phyloP scores from a whole-genome alignment of 1,284 basidiomycete genomes.

The Marasmius oreades region DNA sequence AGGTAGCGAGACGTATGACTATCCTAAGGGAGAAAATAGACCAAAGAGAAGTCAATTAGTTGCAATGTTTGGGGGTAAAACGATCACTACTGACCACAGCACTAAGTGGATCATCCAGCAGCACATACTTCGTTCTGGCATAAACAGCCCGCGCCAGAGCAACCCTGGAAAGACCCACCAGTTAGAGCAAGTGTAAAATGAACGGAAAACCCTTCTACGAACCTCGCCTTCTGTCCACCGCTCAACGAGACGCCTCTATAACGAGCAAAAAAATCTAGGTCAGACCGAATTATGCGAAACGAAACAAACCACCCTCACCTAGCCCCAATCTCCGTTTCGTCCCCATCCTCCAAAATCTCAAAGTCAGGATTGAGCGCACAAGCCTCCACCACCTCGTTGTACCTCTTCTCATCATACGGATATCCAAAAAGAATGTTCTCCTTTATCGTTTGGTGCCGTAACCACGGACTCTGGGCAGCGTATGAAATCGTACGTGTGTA shows the following conservation, averaged over 20 bases:
- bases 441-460: conserved; percentile 49
- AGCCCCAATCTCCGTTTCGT: conserved; percentile 37
- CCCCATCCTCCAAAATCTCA: conserved; percentile 59
- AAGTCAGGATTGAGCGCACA: conserved; percentile 68
- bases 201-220: background rate
- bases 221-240: conserved; percentile 37
- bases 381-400: conserved; percentile 47
- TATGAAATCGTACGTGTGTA: conserved; percentile 79
- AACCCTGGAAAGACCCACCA: conserved; percentile 32
- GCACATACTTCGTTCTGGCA: conserved; percentile 14
- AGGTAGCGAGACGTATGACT: conserved; percentile 72
- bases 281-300: conserved; percentile 3
- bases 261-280: background rate
- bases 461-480: conserved; percentile 82
- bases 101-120: conserved; percentile 16
- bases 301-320: conserved; percentile 16
- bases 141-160: conserved; percentile 37
- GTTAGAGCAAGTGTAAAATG: no score
- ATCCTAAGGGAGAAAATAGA: conserved; percentile 39
- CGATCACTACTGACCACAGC: conserved; percentile 12
- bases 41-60: background rate
- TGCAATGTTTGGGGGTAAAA: background rate
- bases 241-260: no score
- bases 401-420: conserved; percentile 50
- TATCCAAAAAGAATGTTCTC: conserved; percentile 62